Evolutionary conservation across 129 eudicot genomes (phyloP), one percentile per base, ranked within the genome.

Genomic region (Glebionis coronaria): DNA sequence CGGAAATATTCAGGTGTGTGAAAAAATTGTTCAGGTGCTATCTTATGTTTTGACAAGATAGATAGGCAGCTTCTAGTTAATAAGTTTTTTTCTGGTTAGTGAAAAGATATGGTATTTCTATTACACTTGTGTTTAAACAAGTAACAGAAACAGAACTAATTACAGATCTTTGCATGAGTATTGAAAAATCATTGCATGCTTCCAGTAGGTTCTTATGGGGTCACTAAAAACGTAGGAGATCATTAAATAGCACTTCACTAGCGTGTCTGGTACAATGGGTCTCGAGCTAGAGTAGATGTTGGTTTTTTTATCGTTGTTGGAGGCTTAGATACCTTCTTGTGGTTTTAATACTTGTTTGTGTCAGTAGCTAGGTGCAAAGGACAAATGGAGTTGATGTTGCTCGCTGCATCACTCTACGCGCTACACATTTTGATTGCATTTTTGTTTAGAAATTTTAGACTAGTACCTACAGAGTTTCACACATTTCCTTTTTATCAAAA

Each of bases 251-350:
- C 15, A 3, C 12, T 52, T 38, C 38, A 12, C 38, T 5, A 27
- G 60, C 15, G 49, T 66, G 71, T 31, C 27, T 66, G 21, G 58
- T 67, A 16, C 60, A 51, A 9, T 14, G 12, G 47, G 61, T 6
- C 72, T 67, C 12, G 38, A 38, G 53, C 21, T 38, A 55, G 63
- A 23, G 13, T 54, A 35, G 19, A 68, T 35, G 13, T 68, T 31
- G 40, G 42, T 35, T 68, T 68, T 53, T 68, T 53, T 49, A 35
- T 21, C 46, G 9, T 10, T 51, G 31, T 52, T 38, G 53, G 42
- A 55, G 63, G 64, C 42, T 35, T 10, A 8, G 1, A 1, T 8
- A 35, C 42, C 9, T 29, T 29, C 38, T 35, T 35, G 42, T 35
- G 42, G 42, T 7, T 35, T 35, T 35, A 35, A 7, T 35, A 6